Conservation (phyloP, 1,139 yeast species). For the Geotrichum bryndzae region DNA sequence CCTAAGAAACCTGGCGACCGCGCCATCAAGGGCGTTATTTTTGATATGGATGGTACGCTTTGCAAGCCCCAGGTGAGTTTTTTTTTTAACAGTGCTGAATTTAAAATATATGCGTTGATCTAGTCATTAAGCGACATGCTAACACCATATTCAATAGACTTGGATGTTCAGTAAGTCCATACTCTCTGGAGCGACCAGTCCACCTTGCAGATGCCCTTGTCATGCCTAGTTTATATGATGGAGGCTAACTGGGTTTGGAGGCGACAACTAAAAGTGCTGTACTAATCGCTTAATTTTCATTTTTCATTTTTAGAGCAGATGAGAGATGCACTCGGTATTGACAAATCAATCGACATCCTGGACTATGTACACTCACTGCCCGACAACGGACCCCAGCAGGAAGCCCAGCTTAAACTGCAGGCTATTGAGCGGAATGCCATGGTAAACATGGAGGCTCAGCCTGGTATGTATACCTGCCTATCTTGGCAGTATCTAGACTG, state of each 20-base stretch:
- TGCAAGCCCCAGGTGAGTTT: slow-evolving; percentile 50
- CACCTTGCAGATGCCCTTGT: neutral
- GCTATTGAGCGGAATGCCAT: slow-evolving; percentile 52
- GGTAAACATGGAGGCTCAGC: slow-evolving; percentile 52
- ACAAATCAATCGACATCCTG: slow-evolving; percentile 46
- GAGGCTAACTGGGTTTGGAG: neutral
- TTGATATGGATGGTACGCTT: slow-evolving; percentile 68
- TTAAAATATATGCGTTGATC: neutral
- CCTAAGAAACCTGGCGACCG: slow-evolving; percentile 35
- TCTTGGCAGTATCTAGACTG: neutral
- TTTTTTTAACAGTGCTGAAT: neutral
- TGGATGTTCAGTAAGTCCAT: slow-evolving; percentile 50
- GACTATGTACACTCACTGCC: slow-evolving; percentile 43
- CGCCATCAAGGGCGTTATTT: slow-evolving; percentile 46
- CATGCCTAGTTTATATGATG: neutral
- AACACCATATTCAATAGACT: slow-evolving; percentile 31
- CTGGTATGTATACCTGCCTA: slow-evolving; percentile 33
- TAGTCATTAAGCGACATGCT: neutral
- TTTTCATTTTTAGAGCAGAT: slow-evolving; percentile 38
- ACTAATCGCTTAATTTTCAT: neutral
- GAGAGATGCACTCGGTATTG: slow-evolving; percentile 52
- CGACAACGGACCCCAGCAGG: slow-evolving; percentile 34
- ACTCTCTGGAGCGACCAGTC: neutral
- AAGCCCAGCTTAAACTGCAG: slow-evolving; percentile 45
- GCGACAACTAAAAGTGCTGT: neutral